Base-by-base conservation (phyloP, 192 early-diverging fungal genomes). In the Ambispora gerdemannii region DNA sequence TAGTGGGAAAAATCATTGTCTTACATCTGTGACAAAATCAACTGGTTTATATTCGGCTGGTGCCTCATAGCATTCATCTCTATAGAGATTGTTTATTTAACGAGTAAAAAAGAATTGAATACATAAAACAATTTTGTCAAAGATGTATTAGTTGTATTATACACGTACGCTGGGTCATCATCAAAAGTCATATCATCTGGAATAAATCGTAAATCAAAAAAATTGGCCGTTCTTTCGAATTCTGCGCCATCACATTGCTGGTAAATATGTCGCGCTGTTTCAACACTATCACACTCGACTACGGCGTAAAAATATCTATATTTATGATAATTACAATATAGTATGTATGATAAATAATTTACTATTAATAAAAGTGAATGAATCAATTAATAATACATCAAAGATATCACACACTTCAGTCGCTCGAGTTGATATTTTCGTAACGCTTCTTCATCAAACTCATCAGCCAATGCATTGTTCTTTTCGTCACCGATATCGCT, bases 131-230 rank as follows among this genome's bases (percentile, higher is more conserved):
- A 15, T 24, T 7, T 49, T 66, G n/a, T n/a, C n/a, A n/a, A n/a
- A n/a, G n/a, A n/a, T n/a, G n/a, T n/a, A n/a, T n/a, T n/a, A n/a
- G n/a, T n/a, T n/a, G n/a, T n/a, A n/a, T n/a, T n/a, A n/a, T n/a
- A n/a, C n/a, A 30, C 19, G 27, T 56, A 52, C 68, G 60, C 80
- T 30, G 91, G 87, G 6, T 78, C 71, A 66, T 93, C 91, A 7
- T 88, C 88, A 84, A 98, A 98, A 20, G 63, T 74, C 90, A 93
- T 92, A 8, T 87, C 94, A 71, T 93, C 91, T 19, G 97, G 95
- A 59, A 98, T 86, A 83, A 89, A 98, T 24, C 95, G 86, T 72
- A 98, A 75, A 77, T 98, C 95, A 72, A 98, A 93, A 66, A 94
- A 91, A 80, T 96, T 97, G 38, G 93, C 87, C 32, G 87, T 90